Conservation (phyloP, 495 filamentous ascomycete species). For the Daldinia caldariorum region DNA sequence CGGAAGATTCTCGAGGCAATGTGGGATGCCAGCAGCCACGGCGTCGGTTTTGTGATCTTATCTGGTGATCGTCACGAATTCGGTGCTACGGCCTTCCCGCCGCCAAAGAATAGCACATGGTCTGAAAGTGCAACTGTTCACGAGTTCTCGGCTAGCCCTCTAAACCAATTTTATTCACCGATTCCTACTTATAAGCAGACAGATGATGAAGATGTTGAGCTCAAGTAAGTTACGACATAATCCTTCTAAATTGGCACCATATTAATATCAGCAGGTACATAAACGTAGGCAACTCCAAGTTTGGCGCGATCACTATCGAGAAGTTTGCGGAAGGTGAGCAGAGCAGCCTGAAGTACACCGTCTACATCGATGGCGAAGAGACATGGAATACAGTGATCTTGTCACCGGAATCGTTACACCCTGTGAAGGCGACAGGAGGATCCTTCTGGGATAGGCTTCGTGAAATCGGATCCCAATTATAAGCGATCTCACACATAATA, state of each 20-base stretch:
- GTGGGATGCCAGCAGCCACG: constrained; percentile 80
- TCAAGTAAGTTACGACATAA: constrained; percentile 68
- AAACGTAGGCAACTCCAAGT: constrained; percentile 88
- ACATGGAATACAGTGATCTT: constrained; percentile 74
- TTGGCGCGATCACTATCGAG: constrained; percentile 86
- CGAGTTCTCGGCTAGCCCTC: constrained; percentile 88
- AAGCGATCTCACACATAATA: constrained; percentile 12
- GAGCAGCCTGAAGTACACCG: constrained; percentile 77
- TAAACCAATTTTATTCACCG: constrained; percentile 93
- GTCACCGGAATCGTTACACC: constrained; percentile 54
- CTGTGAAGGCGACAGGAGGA: constrained; percentile 39
- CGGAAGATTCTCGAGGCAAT: constrained; percentile 83
- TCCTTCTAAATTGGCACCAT: not conserved
- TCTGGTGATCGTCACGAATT: constrained; percentile 96
- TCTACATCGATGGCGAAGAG: constrained; percentile 82
- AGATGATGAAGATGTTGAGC: constrained; percentile 77
- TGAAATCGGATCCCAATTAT: constrained; percentile 17
- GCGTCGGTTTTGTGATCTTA: constrained; percentile 82
- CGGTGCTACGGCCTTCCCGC: constrained; percentile 87
- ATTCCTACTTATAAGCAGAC: constrained; percentile 81
- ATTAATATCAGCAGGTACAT: constrained; percentile 66
- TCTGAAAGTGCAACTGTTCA: constrained; percentile 70
- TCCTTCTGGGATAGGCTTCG: constrained; percentile 56
- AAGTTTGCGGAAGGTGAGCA: constrained; percentile 66
- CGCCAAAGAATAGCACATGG: constrained; percentile 67